phyloP scores from a whole-genome alignment of 495 filamentous ascomycete genomes.

The Penicillium riverlandense region DNA sequence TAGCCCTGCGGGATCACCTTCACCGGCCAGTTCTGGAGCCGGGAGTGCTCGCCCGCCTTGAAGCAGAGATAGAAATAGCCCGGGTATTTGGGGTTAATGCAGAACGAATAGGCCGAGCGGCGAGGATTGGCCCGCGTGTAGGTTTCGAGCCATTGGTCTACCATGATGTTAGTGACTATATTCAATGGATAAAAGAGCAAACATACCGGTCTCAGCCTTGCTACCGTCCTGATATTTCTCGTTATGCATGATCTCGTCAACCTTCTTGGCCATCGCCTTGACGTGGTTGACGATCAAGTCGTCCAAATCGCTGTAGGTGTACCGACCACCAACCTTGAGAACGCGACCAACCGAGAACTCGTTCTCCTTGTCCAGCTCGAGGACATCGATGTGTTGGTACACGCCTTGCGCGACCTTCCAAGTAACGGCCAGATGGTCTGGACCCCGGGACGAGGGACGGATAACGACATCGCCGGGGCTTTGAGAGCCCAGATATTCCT shows the following conservation, averaged over 20 bases:
- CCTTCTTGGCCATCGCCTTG: constrained; percentile 95
- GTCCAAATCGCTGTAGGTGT: constrained; percentile 91
- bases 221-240: constrained; percentile 83
- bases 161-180: constrained; percentile 22
- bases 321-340: constrained; percentile 76
- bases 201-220: constrained; percentile 77
- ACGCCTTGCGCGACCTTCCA: constrained; percentile 97
- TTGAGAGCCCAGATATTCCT: constrained; percentile 84
- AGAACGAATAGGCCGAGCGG: constrained; percentile 89
- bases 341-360: constrained; percentile 85
- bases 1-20: constrained; percentile 86
- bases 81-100: constrained; percentile 81
- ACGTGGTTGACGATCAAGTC: constrained; percentile 96
- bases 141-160: constrained; percentile 90
- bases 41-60: constrained; percentile 73
- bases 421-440: constrained; percentile 90
- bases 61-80: constrained; percentile 95
- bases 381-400: constrained; percentile 94
- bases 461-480: constrained; percentile 86
- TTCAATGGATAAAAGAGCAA: constrained; percentile 1
- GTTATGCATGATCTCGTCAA: constrained; percentile 88
- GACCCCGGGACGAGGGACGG: constrained; percentile 85
- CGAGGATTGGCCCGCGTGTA: constrained; percentile 95
- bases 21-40: constrained; percentile 74
- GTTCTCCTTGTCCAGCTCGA: constrained; percentile 92